These are phyloP conservation scores for Gloeostereum incarnatum DNA, from an alignment of 768 basidiomycete species.

Conservation along the genomic window DNA sequence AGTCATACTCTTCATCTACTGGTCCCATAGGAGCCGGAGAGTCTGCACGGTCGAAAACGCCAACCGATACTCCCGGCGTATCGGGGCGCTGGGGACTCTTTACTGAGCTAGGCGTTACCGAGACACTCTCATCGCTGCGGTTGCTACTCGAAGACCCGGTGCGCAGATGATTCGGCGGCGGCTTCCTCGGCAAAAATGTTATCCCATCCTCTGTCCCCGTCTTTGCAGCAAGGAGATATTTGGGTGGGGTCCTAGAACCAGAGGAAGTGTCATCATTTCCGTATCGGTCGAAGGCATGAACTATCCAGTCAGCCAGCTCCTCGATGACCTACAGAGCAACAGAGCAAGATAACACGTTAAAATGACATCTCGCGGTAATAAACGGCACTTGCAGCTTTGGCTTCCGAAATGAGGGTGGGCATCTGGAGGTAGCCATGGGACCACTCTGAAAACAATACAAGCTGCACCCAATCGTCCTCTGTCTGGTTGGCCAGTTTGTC, in stretches of 20 bases:
- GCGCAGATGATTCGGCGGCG: background rate
- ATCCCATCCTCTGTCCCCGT: constrained; percentile 70
- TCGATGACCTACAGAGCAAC: constrained; percentile 42
- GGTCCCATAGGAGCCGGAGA: no score
- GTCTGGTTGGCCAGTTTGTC: constrained; percentile 55
- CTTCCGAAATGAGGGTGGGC: constrained; percentile 79
- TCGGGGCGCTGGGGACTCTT: no score
- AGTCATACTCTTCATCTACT: constrained; percentile 3
- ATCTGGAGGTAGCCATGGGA: constrained; percentile 97
- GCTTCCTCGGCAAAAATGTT: constrained; percentile 60
- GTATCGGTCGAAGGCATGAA: constrained; percentile 54
- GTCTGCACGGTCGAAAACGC: no score
- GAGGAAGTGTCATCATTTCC: constrained; percentile 1
- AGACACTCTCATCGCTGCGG: no score
- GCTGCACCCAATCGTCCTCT: constrained; percentile 93
- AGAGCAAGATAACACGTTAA: constrained; percentile 4
- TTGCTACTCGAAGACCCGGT: background rate
- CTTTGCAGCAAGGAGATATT: constrained; percentile 30
- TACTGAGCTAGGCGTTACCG: no score
- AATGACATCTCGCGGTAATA: background rate
- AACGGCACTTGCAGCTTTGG: constrained; percentile 39
- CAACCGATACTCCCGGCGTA: no score
- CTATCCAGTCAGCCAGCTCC: constrained; percentile 89
- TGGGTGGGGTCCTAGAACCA: background rate
- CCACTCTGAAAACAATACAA: constrained; percentile 93